These are phyloP conservation scores for Saccharomycopsis capsularis DNA, from an alignment of 805 yeast species.

Conservation along the genomic window DNA sequence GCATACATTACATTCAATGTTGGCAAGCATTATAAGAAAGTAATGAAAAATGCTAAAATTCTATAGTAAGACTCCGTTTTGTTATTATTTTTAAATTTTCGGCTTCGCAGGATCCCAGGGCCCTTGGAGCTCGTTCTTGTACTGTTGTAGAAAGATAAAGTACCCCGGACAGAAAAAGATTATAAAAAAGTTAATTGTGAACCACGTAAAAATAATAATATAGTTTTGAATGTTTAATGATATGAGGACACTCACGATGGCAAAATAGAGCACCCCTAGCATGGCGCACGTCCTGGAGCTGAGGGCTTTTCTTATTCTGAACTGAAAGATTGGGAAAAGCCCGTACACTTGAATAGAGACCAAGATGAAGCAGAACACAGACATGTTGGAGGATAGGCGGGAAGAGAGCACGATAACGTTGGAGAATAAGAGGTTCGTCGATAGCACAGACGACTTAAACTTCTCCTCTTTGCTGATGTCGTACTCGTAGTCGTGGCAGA, in stretches of 20 bases:
- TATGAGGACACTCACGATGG: slow-evolving; percentile 27
- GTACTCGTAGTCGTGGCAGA: slow-evolving; percentile 61
- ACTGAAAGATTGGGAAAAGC: slow-evolving; percentile 61
- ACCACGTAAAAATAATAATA: slow-evolving; percentile 43
- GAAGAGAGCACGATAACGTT: slow-evolving; percentile 89
- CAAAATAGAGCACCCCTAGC: slow-evolving; percentile 30
- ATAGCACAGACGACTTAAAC: slow-evolving; percentile 38
- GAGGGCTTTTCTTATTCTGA: slow-evolving; percentile 28
- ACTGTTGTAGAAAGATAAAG: slow-evolving; percentile 64
- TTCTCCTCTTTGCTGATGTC: slow-evolving; percentile 29
- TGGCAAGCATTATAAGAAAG: too few species aligned
- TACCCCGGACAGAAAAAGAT: slow-evolving; percentile 59
- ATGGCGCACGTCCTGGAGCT: slow-evolving; percentile 25
- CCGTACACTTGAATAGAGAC: slow-evolving; percentile 67
- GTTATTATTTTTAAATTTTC: too few species aligned
- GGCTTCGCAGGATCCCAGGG: slow-evolving; percentile 93
- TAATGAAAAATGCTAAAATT: too few species aligned
- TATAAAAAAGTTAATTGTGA: slow-evolving; percentile 40
- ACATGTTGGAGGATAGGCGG: slow-evolving; percentile 62
- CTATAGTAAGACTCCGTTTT: too few species aligned
- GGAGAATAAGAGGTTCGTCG: slow-evolving; percentile 77
- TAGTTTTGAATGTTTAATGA: slow-evolving; percentile 29
- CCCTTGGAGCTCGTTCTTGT: slow-evolving; percentile 81
- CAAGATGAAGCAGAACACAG: slow-evolving; percentile 79
- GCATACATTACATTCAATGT: too few species aligned